phyloP scores from a whole-genome alignment of 805 yeast genomes.

The Alloascoidea africana region DNA sequence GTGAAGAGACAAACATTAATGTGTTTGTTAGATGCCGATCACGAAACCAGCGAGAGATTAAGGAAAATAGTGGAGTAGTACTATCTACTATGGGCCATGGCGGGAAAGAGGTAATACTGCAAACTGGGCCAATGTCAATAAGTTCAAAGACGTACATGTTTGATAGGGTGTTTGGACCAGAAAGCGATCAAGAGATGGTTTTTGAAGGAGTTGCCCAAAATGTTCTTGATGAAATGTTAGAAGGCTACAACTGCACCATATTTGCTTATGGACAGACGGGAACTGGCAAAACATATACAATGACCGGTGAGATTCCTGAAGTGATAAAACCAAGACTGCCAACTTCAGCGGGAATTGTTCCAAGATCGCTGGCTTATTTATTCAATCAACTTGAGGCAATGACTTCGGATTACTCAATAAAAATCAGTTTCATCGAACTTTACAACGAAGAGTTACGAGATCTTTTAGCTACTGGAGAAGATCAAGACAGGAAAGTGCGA shows the following conservation, averaged over 20 bases:
- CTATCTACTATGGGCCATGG: slow-evolving; percentile 33
- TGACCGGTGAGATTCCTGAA: too few relatives aligned
- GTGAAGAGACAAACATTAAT: slow-evolving; percentile 29
- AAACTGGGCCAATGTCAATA: slow-evolving; percentile 21
- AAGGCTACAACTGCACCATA: slow-evolving; percentile 70
- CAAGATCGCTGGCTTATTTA: slow-evolving; percentile 2
- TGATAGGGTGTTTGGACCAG: slow-evolving; percentile 75
- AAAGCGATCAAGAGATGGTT: slow-evolving; percentile 53
- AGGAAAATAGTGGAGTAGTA: slow-evolving; percentile 43
- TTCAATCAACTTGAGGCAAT: too few relatives aligned
- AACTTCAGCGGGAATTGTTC: slow-evolving; percentile 14
- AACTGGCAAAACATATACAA: slow-evolving; percentile 79
- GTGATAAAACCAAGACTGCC: too few relatives aligned
- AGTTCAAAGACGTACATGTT: slow-evolving; percentile 43
- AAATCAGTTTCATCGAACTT: slow-evolving; percentile 11
- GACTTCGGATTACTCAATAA: slow-evolving; percentile 50
- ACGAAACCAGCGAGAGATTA: slow-evolving; percentile 39
- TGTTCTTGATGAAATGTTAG: slow-evolving; percentile 47
- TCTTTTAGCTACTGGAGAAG: slow-evolving; percentile 29
- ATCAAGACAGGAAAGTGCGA: slow-evolving; percentile 32
- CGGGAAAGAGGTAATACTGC: slow-evolving; percentile 32
- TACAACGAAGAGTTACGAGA: slow-evolving; percentile 26
- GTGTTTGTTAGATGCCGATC: slow-evolving; percentile 59
- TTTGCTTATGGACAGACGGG: slow-evolving; percentile 90
- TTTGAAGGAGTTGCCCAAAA: slow-evolving; percentile 57